phyloP scores from a whole-genome alignment of 345 rosid genomes.

The Cardamine chenopodiifolia region DNA sequence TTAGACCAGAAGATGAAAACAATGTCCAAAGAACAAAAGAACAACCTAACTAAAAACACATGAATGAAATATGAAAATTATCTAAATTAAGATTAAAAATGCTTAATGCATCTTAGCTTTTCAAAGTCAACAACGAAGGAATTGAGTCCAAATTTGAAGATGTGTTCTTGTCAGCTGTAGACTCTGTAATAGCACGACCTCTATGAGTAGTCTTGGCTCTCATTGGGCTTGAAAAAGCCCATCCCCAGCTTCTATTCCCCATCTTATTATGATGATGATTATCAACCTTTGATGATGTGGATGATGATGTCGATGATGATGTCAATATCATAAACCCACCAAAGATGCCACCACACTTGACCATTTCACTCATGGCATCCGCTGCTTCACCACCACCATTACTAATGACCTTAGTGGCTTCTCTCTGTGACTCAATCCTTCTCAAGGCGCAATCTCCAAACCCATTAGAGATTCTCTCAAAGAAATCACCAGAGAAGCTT shows the following conservation, averaged over 20 bases:
- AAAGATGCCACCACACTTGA: constrained; percentile 92
- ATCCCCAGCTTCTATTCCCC: constrained; percentile 70
- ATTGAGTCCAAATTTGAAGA: constrained; percentile 59
- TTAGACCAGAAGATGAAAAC: constrained; percentile 23
- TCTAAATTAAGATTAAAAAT: neutral
- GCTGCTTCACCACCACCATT: constrained; percentile 28
- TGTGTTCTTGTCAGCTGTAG: constrained; percentile 34
- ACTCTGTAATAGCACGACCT: constrained; percentile 41
- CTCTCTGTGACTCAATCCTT: constrained; percentile 94
- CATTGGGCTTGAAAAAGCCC: constrained; percentile 96
- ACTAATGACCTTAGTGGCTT: constrained; percentile 46
- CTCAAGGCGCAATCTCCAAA: constrained; percentile 96
- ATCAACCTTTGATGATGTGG: constrained; percentile 48
- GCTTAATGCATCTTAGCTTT: constrained; percentile 42
- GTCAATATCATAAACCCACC: constrained; percentile 83
- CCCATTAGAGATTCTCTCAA: constrained; percentile 93
- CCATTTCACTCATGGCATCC: constrained; percentile 67
- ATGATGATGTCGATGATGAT: constrained; percentile 63
- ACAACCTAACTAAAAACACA: constrained; percentile 38
- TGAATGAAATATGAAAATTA: constrained; percentile 28
- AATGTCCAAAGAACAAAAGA: constrained; percentile 33
- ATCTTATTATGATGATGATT: constrained; percentile 41
- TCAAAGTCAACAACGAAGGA: constrained; percentile 75
- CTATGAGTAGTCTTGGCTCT: constrained; percentile 59
- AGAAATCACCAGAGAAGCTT: constrained; percentile 97